Base-by-base conservation (phyloP, 2,329 filamentous ascomycete genomes). In the Fusarium pseudoanthophilum region DNA sequence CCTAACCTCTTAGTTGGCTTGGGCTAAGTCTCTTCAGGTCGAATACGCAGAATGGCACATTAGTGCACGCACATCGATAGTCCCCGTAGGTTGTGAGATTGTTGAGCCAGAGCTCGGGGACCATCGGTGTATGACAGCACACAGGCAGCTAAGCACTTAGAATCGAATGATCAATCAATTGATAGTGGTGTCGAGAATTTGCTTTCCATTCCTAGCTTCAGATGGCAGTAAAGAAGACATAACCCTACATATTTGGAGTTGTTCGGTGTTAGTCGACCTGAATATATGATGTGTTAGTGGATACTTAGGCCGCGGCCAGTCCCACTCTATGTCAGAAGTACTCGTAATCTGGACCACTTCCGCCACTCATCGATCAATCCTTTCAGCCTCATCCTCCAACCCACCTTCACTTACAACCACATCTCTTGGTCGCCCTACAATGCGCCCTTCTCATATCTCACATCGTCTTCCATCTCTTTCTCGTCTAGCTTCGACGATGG, bases 401-500 rank as follows among this genome's bases (percentile, higher is more conserved):
- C 28, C 39, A 26, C 59, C 30, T 48, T 52, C 46, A 62, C 30
- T 55, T 61, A 53, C 56, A 60, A 53, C 62, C 56, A 52, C 49
- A 32, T 51, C 42, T 28, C 36, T 32, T 21, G 34, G 37, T 49
- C 46, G 37, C 16, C 55, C 37, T 40, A 58, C 64, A 43, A 78
- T 78, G 77, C 62, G 56, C 46, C 63, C 64, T 46, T 46, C 63
- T 16, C 62, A 64, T 30, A 43, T 40, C 26, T 59, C 37, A 34
- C 39, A 55, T 43, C 67, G 64, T n/a, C 37, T 72, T 18, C 56
- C 72, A 21, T 61, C 61, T 21, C 52, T 72, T 18, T 26, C 63
- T 42, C 69, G 67, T 10, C 45, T 51, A 40, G 46, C 70, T 26
- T 75, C 75, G n/a, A 76, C 67, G 30, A 80, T 79, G 78, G 53